Base-by-base conservation (phyloP, 495 filamentous ascomycete species). In the Cercophora sp. region DNA sequence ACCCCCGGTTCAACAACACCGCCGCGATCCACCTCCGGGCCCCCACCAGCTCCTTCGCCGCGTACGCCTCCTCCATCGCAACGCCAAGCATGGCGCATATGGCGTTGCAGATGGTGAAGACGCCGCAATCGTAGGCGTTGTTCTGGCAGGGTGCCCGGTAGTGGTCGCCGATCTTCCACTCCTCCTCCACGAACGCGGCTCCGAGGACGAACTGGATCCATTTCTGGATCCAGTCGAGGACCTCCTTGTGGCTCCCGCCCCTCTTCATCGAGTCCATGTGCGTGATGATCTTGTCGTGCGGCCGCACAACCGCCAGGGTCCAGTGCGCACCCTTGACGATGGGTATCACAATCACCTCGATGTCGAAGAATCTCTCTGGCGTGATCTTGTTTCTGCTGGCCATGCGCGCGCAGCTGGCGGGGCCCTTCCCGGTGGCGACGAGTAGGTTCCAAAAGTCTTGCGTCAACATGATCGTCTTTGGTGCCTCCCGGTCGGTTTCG, bases 71-170 rank as follows among this genome's bases (percentile, higher is more conserved):
- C 47, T 70, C 76, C 0, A 85, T 85, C 48, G 84, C 79, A 9
- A 89, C 61, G 0, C 83, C 84, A 6, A 87, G 60, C 0, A 82
- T 75, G 19, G 90, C 61, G 58, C 84, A 86, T 49, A 88, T 84
- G 27, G 84, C 84, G 27, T 87, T 91, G 0, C 85, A 86, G 16
- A 87, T 78, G 4, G 84, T 76, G 59, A 92, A 94, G 2, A 90
- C 85, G 5, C 90, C 90, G 53, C 90, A 96, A 61, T 96, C 90
- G 52, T 70, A 82, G 1, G 78, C 78, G 58, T 94, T 94, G 41
- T 70, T 70, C 56, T 96, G 90, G 6, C 58, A 62, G 0, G 84
- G 81, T 4, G 66, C 65, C 0, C 60, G 67, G 31, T 35, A 48
- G 5, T 72, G 68, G 1, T 73, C 62, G 2, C 79, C 65, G 0